Conservation (phyloP, 257 asterid genomes). For the Forsythia suspensa region DNA sequence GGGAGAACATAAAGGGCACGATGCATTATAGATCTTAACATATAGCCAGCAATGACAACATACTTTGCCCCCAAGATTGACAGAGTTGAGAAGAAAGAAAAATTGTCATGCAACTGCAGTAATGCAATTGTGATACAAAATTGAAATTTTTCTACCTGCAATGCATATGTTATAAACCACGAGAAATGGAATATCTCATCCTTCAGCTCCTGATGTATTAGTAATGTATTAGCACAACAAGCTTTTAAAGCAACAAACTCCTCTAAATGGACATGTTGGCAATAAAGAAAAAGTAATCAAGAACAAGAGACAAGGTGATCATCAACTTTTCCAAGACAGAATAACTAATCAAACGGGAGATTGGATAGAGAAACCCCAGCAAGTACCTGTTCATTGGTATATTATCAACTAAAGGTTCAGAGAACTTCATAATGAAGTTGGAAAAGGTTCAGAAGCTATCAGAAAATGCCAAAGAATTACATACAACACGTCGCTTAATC, state of each 20-base stretch:
- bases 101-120: slow-evolving; percentile 10
- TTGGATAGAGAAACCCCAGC: slow-evolving; percentile 96
- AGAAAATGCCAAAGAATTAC: slow-evolving; percentile 36
- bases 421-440: neutral
- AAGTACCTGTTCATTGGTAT: slow-evolving; percentile 58
- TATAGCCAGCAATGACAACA: neutral
- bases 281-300: neutral
- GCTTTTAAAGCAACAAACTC: slow-evolving; percentile 13
- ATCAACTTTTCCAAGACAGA: slow-evolving; percentile 91
- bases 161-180: slow-evolving; percentile 83
- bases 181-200: slow-evolving; percentile 81
- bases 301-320: slow-evolving; percentile 11
- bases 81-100: neutral
- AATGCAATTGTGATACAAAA: neutral
- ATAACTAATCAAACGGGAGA: slow-evolving; percentile 89
- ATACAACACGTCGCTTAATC: slow-evolving; percentile 46
- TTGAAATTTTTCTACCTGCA: slow-evolving; percentile 65
- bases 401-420: slow-evolving; percentile 20
- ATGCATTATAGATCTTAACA: neutral
- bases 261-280: slow-evolving; percentile 10
- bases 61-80: slow-evolving; percentile 4
- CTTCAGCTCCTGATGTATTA: slow-evolving; percentile 75
- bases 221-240: slow-evolving; percentile 30
- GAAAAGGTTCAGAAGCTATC: slow-evolving; percentile 18
- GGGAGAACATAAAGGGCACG: neutral